Base-by-base conservation (phyloP, 768 basidiomycete genomes). In the Mycena haematopus region DNA sequence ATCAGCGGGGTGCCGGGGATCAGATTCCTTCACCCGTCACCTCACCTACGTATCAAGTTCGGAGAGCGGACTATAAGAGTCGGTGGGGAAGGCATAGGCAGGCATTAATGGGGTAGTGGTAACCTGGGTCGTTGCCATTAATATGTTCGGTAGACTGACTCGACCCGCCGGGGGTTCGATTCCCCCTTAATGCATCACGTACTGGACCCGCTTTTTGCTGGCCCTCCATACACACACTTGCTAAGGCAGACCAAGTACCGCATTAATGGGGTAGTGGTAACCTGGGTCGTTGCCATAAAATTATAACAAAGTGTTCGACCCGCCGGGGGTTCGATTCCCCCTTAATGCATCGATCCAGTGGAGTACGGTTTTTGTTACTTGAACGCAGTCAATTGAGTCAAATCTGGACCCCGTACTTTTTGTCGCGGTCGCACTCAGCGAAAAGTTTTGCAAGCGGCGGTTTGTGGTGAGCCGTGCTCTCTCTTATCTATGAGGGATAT, bases 41-140 rank as follows among this genome's bases (percentile, higher is more conserved):
- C n/a, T n/a, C n/a, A n/a, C n/a, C n/a, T n/a, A n/a, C n/a, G n/a
- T n/a, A n/a, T n/a, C n/a, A n/a, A n/a, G n/a, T n/a, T n/a, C n/a
- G n/a, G n/a, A n/a, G n/a, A n/a, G n/a, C n/a, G n/a, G n/a, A n/a
- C n/a, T n/a, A n/a, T n/a, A n/a, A n/a, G n/a, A n/a, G n/a, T n/a
- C n/a, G n/a, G n/a, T n/a, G n/a, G n/a, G n/a, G 29, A 31, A 5
- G 29, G 29, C 29, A 4, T 14, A 15, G 9, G 8, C 36, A 36
- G 5, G 54, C 82, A 84, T 84, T 80, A 83, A 82, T 84, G 81
- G 82, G 81, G 83, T 84, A 83, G 82, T 83, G 82, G 80, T 84
- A 83, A 84, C 83, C 83, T 84, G 82, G 83, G 82, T 42, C 81
- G 82, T 84, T 84, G 82, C 82, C 82, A 84, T 72, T 81, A 82